Conservation (phyloP, 2,329 filamentous ascomycete species). For the Fusarium sacchari region DNA sequence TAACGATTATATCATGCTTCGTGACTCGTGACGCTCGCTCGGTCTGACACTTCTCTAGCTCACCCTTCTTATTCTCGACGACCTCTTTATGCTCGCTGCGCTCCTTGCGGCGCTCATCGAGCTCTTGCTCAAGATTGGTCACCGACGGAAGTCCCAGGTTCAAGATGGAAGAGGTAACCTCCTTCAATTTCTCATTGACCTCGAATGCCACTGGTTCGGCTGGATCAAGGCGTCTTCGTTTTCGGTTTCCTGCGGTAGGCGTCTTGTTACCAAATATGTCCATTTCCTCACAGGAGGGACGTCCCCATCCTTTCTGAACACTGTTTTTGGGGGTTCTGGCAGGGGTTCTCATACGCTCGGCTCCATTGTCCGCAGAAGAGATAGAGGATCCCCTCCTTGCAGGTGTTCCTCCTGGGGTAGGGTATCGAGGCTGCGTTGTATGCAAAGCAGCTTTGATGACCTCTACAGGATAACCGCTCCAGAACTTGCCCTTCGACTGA, state of each 20-base stretch:
- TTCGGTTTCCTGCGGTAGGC: not conserved
- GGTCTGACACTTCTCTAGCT: too few relatives aligned
- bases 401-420: not conserved
- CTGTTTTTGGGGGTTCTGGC: not conserved
- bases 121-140: not conserved
- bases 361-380: not conserved
- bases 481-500: not conserved
- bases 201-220: not conserved
- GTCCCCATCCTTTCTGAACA: not conserved
- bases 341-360: not conserved
- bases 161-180: not conserved
- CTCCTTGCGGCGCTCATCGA: not conserved
- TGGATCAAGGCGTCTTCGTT: not conserved
- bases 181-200: not conserved
- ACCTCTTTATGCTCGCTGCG: not conserved
- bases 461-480: not conserved
- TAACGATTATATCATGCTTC: too few relatives aligned
- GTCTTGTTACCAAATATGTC: too few relatives aligned
- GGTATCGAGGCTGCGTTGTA: not conserved
- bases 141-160: not conserved
- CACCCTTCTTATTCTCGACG: not conserved
- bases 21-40: not conserved
- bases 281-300: too few relatives aligned
- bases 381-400: not conserved
- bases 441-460: not conserved